Conservation (phyloP, 768 basidiomycete species). For the Polyporus arcularius region DNA sequence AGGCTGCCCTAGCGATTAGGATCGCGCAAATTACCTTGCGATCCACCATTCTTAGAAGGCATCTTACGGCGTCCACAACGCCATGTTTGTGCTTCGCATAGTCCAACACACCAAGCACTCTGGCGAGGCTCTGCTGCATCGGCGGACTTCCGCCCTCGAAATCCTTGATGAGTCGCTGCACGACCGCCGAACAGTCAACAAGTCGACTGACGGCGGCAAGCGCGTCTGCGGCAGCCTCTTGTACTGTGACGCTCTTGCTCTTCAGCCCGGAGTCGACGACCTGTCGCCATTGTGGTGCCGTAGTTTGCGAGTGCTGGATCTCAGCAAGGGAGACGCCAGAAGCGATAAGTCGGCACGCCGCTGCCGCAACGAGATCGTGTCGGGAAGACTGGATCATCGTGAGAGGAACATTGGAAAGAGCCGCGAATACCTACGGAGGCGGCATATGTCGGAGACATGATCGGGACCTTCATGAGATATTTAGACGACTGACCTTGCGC, state of each 20-base stretch:
- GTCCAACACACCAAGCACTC: constrained; percentile 66
- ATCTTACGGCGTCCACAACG: constrained; percentile 53
- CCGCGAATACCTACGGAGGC: constrained; percentile 61
- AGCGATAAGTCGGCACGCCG: constrained; percentile 72
- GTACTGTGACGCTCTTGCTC: constrained; percentile 62
- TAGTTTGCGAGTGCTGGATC: constrained; percentile 37
- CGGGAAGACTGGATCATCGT: constrained; percentile 62
- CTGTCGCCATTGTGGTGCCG: constrained; percentile 61
- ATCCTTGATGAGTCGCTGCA: constrained; percentile 69
- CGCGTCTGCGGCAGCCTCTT: constrained; percentile 75
- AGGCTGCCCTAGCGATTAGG: constrained; percentile 5
- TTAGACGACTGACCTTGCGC: constrained; percentile 44
- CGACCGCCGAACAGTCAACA: constrained; percentile 59
- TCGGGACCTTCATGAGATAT: neutral
- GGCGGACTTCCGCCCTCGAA: constrained; percentile 50
- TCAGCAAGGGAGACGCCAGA: constrained; percentile 61
- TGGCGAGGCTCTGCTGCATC: constrained; percentile 74
- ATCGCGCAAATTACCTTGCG: constrained; percentile 44
- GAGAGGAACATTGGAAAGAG: constrained; percentile 57
- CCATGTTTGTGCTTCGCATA: constrained; percentile 59
- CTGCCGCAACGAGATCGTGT: constrained; percentile 70
- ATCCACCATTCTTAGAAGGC: constrained; percentile 62
- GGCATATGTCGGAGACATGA: neutral
- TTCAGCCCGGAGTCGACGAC: constrained; percentile 74
- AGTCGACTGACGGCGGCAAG: constrained; percentile 71